A percentile compares a stretch with the other conserved stretches of the same genome.
Evolutionary conservation across 768 basidiomycete species (phyloP).

Genomic region (Trametes punicea): DNA sequence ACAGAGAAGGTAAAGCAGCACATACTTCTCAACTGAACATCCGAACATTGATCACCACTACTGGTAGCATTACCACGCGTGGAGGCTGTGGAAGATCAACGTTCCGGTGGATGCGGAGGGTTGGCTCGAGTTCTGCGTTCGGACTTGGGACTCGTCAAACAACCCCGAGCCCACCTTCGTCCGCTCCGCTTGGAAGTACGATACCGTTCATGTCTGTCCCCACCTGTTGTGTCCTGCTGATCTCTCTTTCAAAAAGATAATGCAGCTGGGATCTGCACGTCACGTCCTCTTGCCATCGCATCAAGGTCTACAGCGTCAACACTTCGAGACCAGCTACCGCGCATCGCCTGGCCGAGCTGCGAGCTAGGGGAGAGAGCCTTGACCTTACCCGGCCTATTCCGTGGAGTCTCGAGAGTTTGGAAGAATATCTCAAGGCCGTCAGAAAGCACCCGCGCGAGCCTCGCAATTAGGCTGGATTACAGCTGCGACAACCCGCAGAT

Average conservation of each 20-base stretch:
- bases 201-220: not conserved
- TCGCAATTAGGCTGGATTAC: not conserved
- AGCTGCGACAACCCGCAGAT: too few relatives aligned
- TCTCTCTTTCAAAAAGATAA: not conserved
- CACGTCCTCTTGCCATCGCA: slow-evolving; percentile 50
- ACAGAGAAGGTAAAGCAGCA: slow-evolving; percentile 41
- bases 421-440: slow-evolving; percentile 24
- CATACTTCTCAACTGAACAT: too few relatives aligned
- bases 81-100: slow-evolving; percentile 51
- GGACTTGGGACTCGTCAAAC: slow-evolving; percentile 56
- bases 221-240: not conserved
- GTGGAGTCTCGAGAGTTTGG: slow-evolving; percentile 23
- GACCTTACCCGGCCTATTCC: slow-evolving; percentile 41
- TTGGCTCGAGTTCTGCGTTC: slow-evolving; percentile 54
- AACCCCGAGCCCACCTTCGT: slow-evolving; percentile 56
- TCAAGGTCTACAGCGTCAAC: slow-evolving; percentile 55
- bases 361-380: slow-evolving; percentile 37
- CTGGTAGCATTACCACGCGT: slow-evolving; percentile 48
- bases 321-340: slow-evolving; percentile 39
- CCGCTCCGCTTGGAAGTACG: slow-evolving; percentile 54
- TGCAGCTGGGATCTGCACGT: slow-evolving; percentile 50
- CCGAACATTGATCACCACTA: not conserved
- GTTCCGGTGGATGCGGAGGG: slow-evolving; percentile 53
- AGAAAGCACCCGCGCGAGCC: slow-evolving; percentile 24
- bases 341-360: slow-evolving; percentile 40